These are phyloP conservation scores for Apiospora saccharicola DNA, from an alignment of 2,329 filamentous ascomycete genomes.

Conservation along the genomic window DNA sequence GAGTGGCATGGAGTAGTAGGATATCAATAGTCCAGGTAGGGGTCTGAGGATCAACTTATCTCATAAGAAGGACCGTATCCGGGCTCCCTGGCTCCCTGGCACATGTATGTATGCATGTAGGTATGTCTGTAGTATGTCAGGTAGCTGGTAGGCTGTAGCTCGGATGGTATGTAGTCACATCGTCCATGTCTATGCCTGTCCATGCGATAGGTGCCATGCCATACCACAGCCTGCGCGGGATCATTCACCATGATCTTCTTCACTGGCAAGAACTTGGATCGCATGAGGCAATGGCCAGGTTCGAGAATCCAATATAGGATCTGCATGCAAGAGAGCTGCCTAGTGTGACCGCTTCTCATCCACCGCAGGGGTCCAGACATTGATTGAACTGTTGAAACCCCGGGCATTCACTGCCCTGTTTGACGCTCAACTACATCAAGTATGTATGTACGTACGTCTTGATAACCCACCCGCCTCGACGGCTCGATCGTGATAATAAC, in stretches of 20 bases:
- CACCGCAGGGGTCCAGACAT: too few species aligned
- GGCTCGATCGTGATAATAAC: too few species aligned
- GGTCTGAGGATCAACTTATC: not conserved
- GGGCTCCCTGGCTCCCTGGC: too few species aligned
- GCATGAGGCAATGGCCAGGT: not conserved
- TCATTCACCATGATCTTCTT: not conserved
- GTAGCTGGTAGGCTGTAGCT: conserved; percentile 5
- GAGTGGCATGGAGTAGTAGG: not conserved
- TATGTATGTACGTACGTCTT: too few species aligned
- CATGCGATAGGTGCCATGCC: too few species aligned
- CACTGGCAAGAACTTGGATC: not conserved
- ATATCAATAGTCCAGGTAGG: not conserved
- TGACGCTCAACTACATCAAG: too few species aligned
- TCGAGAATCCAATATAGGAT: not conserved
- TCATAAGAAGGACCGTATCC: not conserved
- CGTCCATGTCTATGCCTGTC: not conserved
- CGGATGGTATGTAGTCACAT: not conserved
- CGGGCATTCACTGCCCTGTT: too few species aligned
- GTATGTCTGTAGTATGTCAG: too few species aligned
- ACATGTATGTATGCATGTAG: too few species aligned
- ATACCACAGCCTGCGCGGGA: not conserved
- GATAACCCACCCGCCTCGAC: too few species aligned
- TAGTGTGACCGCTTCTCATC: not conserved
- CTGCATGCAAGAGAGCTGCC: not conserved
- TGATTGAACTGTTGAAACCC: too few species aligned